Evolutionary conservation across 139 green algal species (phyloP).

Genomic region (Volvox reticuliferus): DNA sequence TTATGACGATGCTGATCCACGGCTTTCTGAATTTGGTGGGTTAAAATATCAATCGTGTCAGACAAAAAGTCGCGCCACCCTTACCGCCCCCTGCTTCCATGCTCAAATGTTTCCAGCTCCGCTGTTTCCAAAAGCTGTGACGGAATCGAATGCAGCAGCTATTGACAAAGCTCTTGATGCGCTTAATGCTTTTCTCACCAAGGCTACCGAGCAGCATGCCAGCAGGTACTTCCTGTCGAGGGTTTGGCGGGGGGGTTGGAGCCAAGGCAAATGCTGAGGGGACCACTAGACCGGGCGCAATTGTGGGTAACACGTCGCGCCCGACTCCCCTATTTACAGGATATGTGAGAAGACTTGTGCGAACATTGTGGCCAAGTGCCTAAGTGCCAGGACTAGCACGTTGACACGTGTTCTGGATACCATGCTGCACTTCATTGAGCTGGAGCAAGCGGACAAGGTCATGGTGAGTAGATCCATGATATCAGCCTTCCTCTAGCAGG

Average conservation of each 20-base stretch:
- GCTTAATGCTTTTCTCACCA: constrained; percentile 71
- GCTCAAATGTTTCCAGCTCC: constrained; percentile 63
- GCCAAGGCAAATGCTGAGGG: too few species aligned
- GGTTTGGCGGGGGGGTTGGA: not conserved
- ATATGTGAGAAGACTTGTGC: constrained; percentile 71
- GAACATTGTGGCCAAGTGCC: constrained; percentile 81
- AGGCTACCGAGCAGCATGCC: constrained; percentile 67
- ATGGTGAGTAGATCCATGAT: constrained; percentile 52
- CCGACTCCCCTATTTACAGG: constrained; percentile 48
- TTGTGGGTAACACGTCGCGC: too few species aligned
- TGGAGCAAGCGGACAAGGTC: constrained; percentile 87
- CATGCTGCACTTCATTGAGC: constrained; percentile 85
- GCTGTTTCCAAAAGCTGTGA: constrained; percentile 86
- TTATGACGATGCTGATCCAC: constrained; percentile 73
- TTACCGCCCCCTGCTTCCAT: not conserved
- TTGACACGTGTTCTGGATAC: constrained; percentile 77
- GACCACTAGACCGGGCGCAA: too few species aligned
- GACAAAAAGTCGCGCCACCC: not conserved
- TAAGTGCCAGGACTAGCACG: constrained; percentile 88
- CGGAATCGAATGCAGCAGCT: constrained; percentile 90
- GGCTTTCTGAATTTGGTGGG: constrained; percentile 79
- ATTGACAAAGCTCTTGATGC: constrained; percentile 94
- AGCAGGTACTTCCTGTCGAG: constrained; percentile 49
- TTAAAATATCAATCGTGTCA: not conserved
- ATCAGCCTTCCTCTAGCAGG: too few species aligned